Evolutionary conservation across 2,329 filamentous ascomycete species (phyloP), one percentile per base, ranked within the genome.

Genomic region (Colletotrichum sp.): DNA sequence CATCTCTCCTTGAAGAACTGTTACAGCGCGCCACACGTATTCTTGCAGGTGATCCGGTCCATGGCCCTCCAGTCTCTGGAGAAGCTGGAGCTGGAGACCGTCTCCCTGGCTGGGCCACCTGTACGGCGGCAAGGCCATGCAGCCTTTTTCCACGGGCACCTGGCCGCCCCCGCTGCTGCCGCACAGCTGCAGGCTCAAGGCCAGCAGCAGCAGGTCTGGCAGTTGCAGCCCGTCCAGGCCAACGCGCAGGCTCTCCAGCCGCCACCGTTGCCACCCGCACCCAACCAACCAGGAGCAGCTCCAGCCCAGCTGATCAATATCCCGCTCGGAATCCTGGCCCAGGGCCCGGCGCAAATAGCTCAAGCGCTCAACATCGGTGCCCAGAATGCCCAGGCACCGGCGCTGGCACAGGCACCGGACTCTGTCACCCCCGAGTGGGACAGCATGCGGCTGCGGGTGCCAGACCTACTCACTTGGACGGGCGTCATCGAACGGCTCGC

Each of bases 1-100:
- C 85, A 91, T 66, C 82, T 95, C 4, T 92, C 89, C 0, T 84
- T 95, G 10, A 91, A 91, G 78, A 95, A 95, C 79, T 94, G 93
- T 83, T 95, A 93, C 92, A 85, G 92, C 15, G 89, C 89, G 4
- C 93, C 93, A 1, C 85, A 89, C 55, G 86, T 92, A 3, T 85
- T 94, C 36, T 80, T 88, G 36, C 84, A 87, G 13, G 86, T 92
- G 67, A 83, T 92, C 74, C 83, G 84, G 4, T 81, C 82, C 6
- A 89, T 92, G 82, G 85, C 87, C 24, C 80, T 84, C 7, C 81
- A 83, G 9, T 85, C 82, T 3, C 82, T 94, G 15, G 85, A 89
- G 76, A 88, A 87, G 24, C 81, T 95, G 18, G 88, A 88, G 10
- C 84, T 95, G 3, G 88, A 94, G 78, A 93, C 92, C 0, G 91